These are phyloP conservation scores for Eragrostis nindensis DNA, from an alignment of 176 grass and related monocot genomes.

Conservation along the genomic window DNA sequence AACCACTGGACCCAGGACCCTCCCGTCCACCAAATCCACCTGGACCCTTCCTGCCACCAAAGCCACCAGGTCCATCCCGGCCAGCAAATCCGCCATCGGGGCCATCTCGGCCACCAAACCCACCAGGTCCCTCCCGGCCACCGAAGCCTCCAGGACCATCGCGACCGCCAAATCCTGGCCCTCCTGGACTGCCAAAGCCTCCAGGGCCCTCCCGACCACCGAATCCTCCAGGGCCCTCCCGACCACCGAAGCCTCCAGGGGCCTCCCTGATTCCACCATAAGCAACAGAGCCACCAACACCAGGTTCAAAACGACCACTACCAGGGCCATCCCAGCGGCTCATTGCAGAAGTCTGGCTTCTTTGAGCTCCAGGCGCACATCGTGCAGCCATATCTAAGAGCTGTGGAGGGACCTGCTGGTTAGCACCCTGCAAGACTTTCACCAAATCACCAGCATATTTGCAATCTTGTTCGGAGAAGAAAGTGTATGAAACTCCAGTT, in stretches of 20 bases:
- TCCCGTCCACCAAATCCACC: conserved; percentile 50
- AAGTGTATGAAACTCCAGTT: conserved; percentile 85
- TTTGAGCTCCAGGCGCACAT: conserved; percentile 50
- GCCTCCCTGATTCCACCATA: conserved; percentile 64
- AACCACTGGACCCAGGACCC: conserved; percentile 43
- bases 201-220: conserved; percentile 13
- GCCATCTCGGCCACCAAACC: conserved; percentile 42
- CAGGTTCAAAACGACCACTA: conserved; percentile 53
- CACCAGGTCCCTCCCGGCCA: conserved; percentile 29
- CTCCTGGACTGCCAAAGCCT: conserved; percentile 43
- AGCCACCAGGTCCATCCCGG: conserved; percentile 43
- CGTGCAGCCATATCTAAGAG: conserved; percentile 74
- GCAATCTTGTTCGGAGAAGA: conserved; percentile 92
- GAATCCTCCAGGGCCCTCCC: neutral
- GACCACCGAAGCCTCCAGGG: conserved; percentile 44
- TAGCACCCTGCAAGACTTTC: conserved; percentile 92
- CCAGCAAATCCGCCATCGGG: conserved; percentile 42
- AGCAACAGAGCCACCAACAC: conserved; percentile 42
- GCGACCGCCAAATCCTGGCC: conserved; percentile 29
- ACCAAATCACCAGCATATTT: conserved; percentile 90
- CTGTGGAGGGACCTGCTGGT: conserved; percentile 87
- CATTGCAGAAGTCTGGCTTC: conserved; percentile 54
- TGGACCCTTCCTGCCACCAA: conserved; percentile 57
- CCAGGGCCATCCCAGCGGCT: conserved; percentile 60
- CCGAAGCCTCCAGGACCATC: neutral